Conservation (phyloP, 2,329 filamentous ascomycete genomes). For the Beauveria sp. region DNA sequence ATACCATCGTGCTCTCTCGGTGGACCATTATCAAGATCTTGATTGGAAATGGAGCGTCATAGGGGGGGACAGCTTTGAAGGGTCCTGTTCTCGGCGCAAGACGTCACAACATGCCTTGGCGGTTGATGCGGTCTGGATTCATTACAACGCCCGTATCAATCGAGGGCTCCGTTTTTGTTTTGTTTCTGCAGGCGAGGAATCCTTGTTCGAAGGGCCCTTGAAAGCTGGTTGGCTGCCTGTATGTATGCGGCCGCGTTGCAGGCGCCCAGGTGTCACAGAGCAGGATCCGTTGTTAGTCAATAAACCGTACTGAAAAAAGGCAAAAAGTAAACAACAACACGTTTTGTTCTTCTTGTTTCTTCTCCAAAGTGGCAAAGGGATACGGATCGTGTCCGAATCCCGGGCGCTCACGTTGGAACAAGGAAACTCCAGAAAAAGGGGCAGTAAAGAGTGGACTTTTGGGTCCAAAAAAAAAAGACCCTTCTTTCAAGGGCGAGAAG, state of each 20-base stretch:
- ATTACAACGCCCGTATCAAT: too few species aligned
- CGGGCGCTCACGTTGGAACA: too few species aligned
- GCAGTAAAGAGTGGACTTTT: background rate
- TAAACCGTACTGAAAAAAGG: background rate
- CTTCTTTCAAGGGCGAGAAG: background rate
- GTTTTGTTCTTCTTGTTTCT: background rate
- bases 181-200: conserved; percentile 1
- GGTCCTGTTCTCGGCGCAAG: background rate
- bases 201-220: background rate
- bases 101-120: background rate
- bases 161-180: background rate
- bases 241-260: background rate
- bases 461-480: background rate
- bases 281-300: background rate
- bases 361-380: background rate
- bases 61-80: background rate
- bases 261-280: background rate
- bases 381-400: background rate
- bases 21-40: background rate
- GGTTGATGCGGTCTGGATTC: background rate
- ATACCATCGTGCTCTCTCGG: background rate
- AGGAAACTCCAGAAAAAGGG: too few species aligned
- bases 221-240: too few species aligned
- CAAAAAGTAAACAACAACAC: background rate
- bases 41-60: background rate